These are phyloP conservation scores for Dictyostelium firmibasis DNA, from an alignment of 78 protist species.

Conservation along the genomic window DNA sequence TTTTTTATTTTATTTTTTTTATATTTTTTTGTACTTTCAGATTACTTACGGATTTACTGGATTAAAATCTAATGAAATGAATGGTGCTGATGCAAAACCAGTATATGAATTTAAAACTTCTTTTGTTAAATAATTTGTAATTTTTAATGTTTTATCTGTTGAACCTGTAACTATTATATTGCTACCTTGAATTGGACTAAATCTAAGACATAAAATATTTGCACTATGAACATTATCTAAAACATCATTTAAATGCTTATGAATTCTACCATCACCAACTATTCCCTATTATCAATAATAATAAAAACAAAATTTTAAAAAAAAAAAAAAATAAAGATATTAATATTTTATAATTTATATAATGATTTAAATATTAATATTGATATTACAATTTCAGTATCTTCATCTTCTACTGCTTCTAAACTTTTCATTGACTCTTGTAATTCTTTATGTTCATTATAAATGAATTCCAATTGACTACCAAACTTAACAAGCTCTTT, in stretches of 20 bases:
- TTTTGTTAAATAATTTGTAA: constrained; percentile 37
- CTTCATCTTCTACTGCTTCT: background rate
- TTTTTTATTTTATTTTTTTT: background rate
- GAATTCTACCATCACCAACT: constrained; percentile 10
- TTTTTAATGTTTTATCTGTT: constrained; percentile 74
- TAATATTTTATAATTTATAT: too few species aligned
- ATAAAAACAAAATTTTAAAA: background rate
- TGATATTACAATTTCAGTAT: constrained; percentile 43
- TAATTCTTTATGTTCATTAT: constrained; percentile 36
- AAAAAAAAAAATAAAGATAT: background rate
- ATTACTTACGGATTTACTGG: constrained; percentile 63
- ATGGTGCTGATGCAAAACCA: constrained; percentile 38
- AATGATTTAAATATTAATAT: too few species aligned
- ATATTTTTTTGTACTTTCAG: background rate
- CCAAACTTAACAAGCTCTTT: constrained; percentile 19
- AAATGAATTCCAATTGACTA: constrained; percentile 43
- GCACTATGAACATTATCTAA: constrained; percentile 13
- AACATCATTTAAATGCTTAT: background rate
- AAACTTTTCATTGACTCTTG: constrained; percentile 26
- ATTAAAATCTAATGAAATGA: constrained; percentile 74
- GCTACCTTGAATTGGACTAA: background rate
- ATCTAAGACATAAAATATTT: constrained; percentile 55
- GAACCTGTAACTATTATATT: constrained; percentile 53
- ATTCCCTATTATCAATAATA: background rate
- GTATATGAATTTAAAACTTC: constrained; percentile 21